Evolutionary conservation across 192 early-diverging fungal genomes (phyloP).

Genomic region (Coemansia sp.): DNA sequence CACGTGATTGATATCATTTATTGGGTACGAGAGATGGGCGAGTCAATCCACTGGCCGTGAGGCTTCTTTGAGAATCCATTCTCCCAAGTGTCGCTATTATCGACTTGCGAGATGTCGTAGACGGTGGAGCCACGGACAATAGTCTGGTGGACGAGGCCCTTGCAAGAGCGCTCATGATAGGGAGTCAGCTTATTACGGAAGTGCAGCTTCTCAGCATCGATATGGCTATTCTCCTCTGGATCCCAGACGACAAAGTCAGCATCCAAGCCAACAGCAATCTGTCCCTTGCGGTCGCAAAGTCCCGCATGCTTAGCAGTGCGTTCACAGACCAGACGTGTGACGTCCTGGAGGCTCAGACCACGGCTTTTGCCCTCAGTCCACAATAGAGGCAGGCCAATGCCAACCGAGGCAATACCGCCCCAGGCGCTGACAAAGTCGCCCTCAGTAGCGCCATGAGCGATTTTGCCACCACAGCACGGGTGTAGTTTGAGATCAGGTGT

Average conservation of each 20-base stretch:
- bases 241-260: constrained; percentile 82
- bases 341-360: constrained; percentile 62
- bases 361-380: constrained; percentile 77
- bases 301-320: constrained; percentile 65
- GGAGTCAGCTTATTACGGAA: constrained; percentile 85
- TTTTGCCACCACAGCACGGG: constrained; percentile 43
- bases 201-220: constrained; percentile 67
- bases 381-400: constrained; percentile 76
- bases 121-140: constrained; percentile 69
- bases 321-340: constrained; percentile 68
- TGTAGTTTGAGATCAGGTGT: constrained; percentile 74
- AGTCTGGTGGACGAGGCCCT: constrained; percentile 72
- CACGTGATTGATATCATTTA: constrained; percentile 2
- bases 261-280: constrained; percentile 68
- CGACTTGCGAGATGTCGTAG: constrained; percentile 35
- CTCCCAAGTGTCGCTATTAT: constrained; percentile 26
- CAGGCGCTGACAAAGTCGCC: constrained; percentile 81
- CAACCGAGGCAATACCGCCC: constrained; percentile 81
- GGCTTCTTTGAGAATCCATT: constrained; percentile 37
- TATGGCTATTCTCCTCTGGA: constrained; percentile 64
- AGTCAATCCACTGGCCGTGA: constrained; percentile 51
- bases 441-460: constrained; percentile 47
- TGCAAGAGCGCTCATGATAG: constrained; percentile 64
- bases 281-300: constrained; percentile 68
- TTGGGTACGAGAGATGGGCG: constrained; percentile 25